A percentile compares a stretch with the other conserved stretches of the same genome.
Evolutionary conservation across 78 protist genomes (phyloP).

Genomic region (Protostelium mycophagum): DNA sequence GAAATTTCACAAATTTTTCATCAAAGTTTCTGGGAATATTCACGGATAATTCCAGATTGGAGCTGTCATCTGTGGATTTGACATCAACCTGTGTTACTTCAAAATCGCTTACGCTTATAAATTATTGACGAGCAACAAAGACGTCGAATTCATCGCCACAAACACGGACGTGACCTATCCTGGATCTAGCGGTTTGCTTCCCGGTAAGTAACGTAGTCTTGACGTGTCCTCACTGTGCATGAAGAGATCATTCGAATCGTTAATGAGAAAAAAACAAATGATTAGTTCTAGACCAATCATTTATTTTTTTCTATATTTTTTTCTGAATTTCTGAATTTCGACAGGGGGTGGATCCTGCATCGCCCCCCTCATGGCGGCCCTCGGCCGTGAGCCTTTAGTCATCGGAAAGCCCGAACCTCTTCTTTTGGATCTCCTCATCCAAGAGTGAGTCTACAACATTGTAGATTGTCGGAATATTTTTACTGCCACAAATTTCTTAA

Average conservation of each 20-base stretch:
- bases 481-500: neutral
- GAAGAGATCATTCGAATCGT: slow-evolving; percentile 10
- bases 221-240: no score
- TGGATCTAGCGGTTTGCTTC: slow-evolving; percentile 9
- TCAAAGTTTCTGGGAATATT: neutral
- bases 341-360: slow-evolving; percentile 5
- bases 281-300: no score
- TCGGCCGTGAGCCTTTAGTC: slow-evolving; percentile 5
- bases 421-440: slow-evolving; percentile 13
- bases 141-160: slow-evolving; percentile 26
- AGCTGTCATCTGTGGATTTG: slow-evolving; percentile 43
- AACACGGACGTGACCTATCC: slow-evolving; percentile 34
- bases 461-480: no score
- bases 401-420: slow-evolving; percentile 44
- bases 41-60: slow-evolving; percentile 15
- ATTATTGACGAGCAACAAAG: neutral
- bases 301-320: no score
- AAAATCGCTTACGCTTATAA: slow-evolving; percentile 33
- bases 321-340: neutral
- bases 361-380: slow-evolving; percentile 4
- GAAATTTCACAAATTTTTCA: neutral
- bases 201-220: slow-evolving; percentile 21
- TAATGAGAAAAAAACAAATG: neutral
- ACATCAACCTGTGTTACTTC: slow-evolving; percentile 18
- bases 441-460: no score